These are phyloP conservation scores for Nannizziopsis barbatae DNA, from an alignment of 2,329 filamentous ascomycete genomes.

Conservation along the genomic window DNA sequence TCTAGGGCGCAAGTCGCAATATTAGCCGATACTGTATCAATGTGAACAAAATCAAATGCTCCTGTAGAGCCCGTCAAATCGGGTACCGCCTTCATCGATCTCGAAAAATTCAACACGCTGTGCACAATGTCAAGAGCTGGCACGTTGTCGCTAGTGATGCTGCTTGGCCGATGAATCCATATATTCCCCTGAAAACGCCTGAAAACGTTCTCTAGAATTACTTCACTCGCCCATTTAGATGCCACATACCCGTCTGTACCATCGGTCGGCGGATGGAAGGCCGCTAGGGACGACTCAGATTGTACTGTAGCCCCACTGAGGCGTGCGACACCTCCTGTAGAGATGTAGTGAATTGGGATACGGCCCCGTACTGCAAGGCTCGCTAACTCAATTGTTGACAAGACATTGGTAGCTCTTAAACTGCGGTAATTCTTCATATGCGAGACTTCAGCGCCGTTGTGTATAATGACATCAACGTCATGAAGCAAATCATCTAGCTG, in stretches of 20 bases:
- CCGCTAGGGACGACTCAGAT: slow-evolving; percentile 16
- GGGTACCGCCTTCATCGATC: slow-evolving; percentile 9
- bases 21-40: too few species aligned
- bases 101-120: slow-evolving; percentile 12
- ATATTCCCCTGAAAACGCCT: slow-evolving; percentile 1
- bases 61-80: too few species aligned
- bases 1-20: too few species aligned
- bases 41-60: too few species aligned
- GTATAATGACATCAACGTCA: slow-evolving; percentile 42
- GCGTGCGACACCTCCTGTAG: slow-evolving; percentile 23
- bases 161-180: slow-evolving; percentile 13
- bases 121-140: slow-evolving; percentile 12
- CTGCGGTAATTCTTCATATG: slow-evolving; percentile 22
- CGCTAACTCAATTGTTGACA: slow-evolving; percentile 19
- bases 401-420: slow-evolving; percentile 21
- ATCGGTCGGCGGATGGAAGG: slow-evolving; percentile 17
- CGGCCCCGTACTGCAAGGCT: slow-evolving; percentile 13
- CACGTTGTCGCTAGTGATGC: slow-evolving; percentile 10
- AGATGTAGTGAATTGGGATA: slow-evolving; percentile 27
- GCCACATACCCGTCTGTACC: slow-evolving; percentile 29
- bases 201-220: slow-evolving; percentile 24
- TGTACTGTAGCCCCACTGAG: slow-evolving; percentile 19
- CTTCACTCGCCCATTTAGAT: slow-evolving; percentile 34
- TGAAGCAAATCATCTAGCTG: slow-evolving; percentile 22
- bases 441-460: slow-evolving; percentile 37